Base-by-base conservation (phyloP, 768 basidiomycete genomes). In the Ramaria sp. region DNA sequence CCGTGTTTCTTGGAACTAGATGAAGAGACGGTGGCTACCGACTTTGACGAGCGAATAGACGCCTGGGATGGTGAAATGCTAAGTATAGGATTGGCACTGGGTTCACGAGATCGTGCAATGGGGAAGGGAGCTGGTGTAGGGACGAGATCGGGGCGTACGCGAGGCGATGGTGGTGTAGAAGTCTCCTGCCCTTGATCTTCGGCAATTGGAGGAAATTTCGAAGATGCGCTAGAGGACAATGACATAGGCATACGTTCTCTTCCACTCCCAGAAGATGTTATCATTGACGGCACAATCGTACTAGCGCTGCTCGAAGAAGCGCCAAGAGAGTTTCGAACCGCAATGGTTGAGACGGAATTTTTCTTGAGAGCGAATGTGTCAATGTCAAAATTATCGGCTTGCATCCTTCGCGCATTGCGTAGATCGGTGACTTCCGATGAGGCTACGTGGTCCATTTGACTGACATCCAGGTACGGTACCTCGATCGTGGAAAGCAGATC, bases 401-500 rank as follows among this genome's bases (percentile, higher is more conserved):
- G 84, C 11, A 69, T 70, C 53, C 78, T 77, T 0, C 75, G 73
- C 7, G 72, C 70, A n/a, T 69, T 58, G 75, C 68, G 58, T 74
- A 68, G 17, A 67, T 58, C 55, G 67, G 59, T 50, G 65, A 59
- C 54, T 67, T 61, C n/a, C 69, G 61, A 50, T 70, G 66, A 4
- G 70, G 68, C 38, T 70, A 63, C 7, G 60, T 27, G 31, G 64
- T 63, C 27, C 73, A 72, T 30, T 62, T 57, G 33, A 60, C 71
- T 67, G 31, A 80, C 78, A 7, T 79, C 76, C 27, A 91, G 69
- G 65, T 82, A 86, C 1, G 94, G 93, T 12, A 96, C 82, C 60
- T 89, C 87, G 59, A 96, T 93, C 60, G 84, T 86, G 4, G 90
- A 85, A 20, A 91, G 81, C 31, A 96, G 85, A 63, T 95, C 92